Conservation (phyloP, 1,139 yeast genomes). For the Pichiaceae sp. region DNA sequence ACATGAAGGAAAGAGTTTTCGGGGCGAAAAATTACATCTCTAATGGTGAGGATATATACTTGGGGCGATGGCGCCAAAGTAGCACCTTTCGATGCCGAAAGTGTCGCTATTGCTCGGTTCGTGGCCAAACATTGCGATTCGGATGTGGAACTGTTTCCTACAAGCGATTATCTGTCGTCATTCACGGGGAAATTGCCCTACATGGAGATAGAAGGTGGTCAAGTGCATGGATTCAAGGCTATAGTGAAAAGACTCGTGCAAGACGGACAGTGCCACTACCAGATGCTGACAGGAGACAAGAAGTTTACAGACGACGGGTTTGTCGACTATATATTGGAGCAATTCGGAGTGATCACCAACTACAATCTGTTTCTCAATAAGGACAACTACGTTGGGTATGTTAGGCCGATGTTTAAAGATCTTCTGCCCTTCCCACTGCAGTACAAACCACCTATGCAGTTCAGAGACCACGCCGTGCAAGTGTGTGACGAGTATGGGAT, state of each 20-base stretch:
- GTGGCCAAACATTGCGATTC: constrained; percentile 16
- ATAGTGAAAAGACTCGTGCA: constrained; percentile 32
- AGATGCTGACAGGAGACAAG: not conserved
- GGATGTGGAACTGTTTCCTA: constrained; percentile 34
- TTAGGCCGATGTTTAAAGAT: constrained; percentile 50
- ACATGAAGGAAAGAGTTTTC: not conserved
- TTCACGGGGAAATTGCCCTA: constrained; percentile 49
- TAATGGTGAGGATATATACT: constrained; percentile 36
- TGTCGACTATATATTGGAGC: constrained; percentile 31
- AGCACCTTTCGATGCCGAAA: constrained; percentile 32
- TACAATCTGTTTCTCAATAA: constrained; percentile 55
- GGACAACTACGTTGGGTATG: constrained; percentile 56
- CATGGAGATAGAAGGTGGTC: constrained; percentile 28
- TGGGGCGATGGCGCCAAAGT: constrained; percentile 41
- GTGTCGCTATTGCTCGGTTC: constrained; percentile 33
- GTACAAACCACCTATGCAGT: constrained; percentile 62
- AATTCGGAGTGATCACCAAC: constrained; percentile 40
- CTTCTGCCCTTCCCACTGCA: constrained; percentile 80
- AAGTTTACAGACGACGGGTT: constrained; percentile 17
- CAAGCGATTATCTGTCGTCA: constrained; percentile 42
- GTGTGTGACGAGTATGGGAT: constrained; percentile 37
- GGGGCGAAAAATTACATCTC: not conserved
- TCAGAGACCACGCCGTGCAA: constrained; percentile 39
- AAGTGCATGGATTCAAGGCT: constrained; percentile 38
- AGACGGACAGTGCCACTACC: constrained; percentile 1